Evolutionary conservation across 768 basidiomycete species (phyloP).

Genomic region (Lentinula detonsa): DNA sequence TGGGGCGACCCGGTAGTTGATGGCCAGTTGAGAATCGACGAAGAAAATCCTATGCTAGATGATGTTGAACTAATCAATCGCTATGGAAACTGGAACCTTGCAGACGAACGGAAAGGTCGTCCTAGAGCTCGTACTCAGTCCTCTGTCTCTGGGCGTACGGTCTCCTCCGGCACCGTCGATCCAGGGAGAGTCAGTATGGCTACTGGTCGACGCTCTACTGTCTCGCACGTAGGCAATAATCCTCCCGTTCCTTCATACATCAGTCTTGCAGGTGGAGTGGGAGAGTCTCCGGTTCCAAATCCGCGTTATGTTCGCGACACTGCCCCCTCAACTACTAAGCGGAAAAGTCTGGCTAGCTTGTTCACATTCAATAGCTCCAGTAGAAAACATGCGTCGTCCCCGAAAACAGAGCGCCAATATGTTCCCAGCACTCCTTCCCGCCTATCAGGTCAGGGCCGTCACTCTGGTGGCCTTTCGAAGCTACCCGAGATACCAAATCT

Average conservation of each 20-base stretch:
- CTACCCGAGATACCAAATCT: not conserved
- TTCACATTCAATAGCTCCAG: constrained; percentile 38
- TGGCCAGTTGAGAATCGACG: constrained; percentile 20
- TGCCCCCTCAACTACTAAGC: constrained; percentile 18
- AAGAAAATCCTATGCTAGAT: constrained; percentile 20
- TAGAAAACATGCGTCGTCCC: constrained; percentile 17
- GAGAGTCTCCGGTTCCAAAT: constrained; percentile 52
- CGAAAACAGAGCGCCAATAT: constrained; percentile 9
- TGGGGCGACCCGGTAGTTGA: constrained; percentile 32
- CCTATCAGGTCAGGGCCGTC: not conserved
- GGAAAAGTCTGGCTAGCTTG: constrained; percentile 49
- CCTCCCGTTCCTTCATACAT: constrained; percentile 34
- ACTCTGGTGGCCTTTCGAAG: not conserved
- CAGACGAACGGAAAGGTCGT: constrained; percentile 16
- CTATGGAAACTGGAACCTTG: constrained; percentile 11
- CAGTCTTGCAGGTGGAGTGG: constrained; percentile 53
- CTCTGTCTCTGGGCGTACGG: constrained; percentile 32
- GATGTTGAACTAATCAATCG: constrained; percentile 23
- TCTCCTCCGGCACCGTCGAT: constrained; percentile 32
- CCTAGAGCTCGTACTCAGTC: constrained; percentile 33
- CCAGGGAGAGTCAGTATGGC: constrained; percentile 24
- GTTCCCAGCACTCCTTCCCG: not conserved
- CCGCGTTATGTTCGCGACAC: constrained; percentile 21
- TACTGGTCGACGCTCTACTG: constrained; percentile 23
- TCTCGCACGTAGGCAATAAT: constrained; percentile 13